Evolutionary conservation across 2,329 filamentous ascomycete genomes (phyloP).

Genomic region (Sporothrix brunneoviolacea): DNA sequence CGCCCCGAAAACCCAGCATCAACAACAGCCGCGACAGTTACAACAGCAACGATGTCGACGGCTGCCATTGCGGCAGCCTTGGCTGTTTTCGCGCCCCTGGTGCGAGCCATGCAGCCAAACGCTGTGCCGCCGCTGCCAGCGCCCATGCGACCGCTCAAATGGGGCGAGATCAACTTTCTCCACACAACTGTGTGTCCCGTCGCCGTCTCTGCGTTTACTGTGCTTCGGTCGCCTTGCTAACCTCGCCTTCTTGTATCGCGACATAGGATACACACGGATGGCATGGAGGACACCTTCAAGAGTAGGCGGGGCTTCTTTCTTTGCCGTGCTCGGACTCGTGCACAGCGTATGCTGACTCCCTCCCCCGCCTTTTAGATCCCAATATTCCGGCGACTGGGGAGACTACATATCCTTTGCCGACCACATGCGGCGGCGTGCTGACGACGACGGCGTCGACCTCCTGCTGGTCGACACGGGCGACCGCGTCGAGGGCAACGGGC

Average conservation of each 20-base stretch:
- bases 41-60: not conserved
- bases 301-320: slow-evolving; percentile 43
- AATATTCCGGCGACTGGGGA: slow-evolving; percentile 95
- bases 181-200: slow-evolving; percentile 63
- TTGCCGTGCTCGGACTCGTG: no score
- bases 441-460: slow-evolving; percentile 72
- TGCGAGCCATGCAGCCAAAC: slow-evolving; percentile 62
- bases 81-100: slow-evolving; percentile 23
- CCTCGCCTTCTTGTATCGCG: not conserved
- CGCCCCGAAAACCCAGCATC: no score
- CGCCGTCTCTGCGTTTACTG: not conserved
- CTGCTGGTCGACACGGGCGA: slow-evolving; percentile 96
- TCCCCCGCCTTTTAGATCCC: slow-evolving; percentile 48
- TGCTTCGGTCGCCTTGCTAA: not conserved
- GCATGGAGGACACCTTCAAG: slow-evolving; percentile 87
- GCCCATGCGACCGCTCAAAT: slow-evolving; percentile 75
- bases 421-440: slow-evolving; percentile 72
- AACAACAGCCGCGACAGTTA: no score
- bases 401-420: slow-evolving; percentile 92
- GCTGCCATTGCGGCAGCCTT: slow-evolving; percentile 8
- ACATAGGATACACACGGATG: slow-evolving; percentile 77
- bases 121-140: slow-evolving; percentile 71
- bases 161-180: slow-evolving; percentile 96
- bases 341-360: no score
- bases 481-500: slow-evolving; percentile 83